A percentile compares a stretch with the other conserved stretches of the same genome.
phyloP scores from a whole-genome alignment of 805 yeast species.

The Candida pseudofarinosa region DNA sequence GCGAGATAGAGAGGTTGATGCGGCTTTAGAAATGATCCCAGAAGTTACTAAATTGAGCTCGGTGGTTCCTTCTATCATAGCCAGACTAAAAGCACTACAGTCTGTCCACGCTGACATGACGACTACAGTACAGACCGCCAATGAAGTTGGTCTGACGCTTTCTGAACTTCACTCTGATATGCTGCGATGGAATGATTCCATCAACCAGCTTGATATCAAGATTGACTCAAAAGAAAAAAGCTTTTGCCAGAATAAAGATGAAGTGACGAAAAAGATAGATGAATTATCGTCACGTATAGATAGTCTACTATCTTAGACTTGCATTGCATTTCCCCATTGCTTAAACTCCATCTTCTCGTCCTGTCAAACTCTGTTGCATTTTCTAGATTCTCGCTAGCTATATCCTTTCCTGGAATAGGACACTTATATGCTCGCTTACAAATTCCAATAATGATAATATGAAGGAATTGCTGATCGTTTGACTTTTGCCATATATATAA shows the following conservation, averaged over 20 bases:
- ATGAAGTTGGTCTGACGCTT: conserved; percentile 25
- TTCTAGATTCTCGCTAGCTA: not conserved
- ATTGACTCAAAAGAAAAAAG: conserved; percentile 18
- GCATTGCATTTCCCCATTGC: too few relatives aligned
- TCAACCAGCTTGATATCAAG: conserved; percentile 18
- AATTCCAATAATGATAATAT: not conserved
- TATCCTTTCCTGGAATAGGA: not conserved
- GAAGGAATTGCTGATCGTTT: not conserved
- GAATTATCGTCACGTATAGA: not conserved
- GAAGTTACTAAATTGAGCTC: conserved; percentile 19
- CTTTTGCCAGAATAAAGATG: conserved; percentile 20
- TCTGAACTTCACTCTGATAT: conserved; percentile 22
- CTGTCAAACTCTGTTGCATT: too few relatives aligned
- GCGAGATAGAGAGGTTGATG: conserved; percentile 13
- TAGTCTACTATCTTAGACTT: too few relatives aligned
- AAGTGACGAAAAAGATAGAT: conserved; percentile 2
- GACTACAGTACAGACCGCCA: conserved; percentile 19
- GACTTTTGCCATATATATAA: not conserved
- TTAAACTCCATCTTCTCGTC: too few relatives aligned
- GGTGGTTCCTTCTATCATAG: conserved; percentile 21
- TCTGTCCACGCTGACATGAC: conserved; percentile 30
- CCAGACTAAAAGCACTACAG: conserved; percentile 29
- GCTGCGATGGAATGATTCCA: conserved; percentile 24
- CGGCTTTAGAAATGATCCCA: conserved; percentile 20
- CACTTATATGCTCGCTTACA: not conserved